Evolutionary conservation across 805 yeast genomes (phyloP).

Genomic region (Zygosaccharomyces siamensis): DNA sequence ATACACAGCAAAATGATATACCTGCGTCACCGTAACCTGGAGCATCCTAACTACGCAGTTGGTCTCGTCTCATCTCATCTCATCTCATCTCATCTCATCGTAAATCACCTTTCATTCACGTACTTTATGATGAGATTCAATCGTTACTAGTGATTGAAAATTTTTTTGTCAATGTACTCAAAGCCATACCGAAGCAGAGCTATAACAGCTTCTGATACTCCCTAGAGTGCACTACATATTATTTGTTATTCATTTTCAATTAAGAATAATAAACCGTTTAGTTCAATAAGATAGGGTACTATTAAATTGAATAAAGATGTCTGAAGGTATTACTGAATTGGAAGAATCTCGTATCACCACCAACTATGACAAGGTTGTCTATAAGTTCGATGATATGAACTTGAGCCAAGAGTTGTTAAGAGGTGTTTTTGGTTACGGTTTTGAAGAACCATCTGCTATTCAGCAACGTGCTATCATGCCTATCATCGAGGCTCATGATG

Average conservation of each 20-base stretch:
- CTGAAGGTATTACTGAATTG: slow-evolving; percentile 71
- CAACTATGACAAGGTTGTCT: slow-evolving; percentile 89
- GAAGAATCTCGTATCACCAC: slow-evolving; percentile 82
- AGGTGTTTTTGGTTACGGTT: slow-evolving; percentile 84
- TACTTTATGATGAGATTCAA: not conserved
- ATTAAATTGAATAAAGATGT: slow-evolving; percentile 20
- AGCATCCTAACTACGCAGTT: too few species aligned
- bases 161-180: slow-evolving; percentile 9
- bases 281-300: slow-evolving; percentile 5
- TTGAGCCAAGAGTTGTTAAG: slow-evolving; percentile 57
- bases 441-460: slow-evolving; percentile 94
- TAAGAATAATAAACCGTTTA: not conserved
- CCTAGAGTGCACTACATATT: not conserved
- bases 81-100: not conserved
- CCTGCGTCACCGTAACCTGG: too few species aligned
- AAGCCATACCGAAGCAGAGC: slow-evolving; percentile 1
- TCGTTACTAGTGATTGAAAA: slow-evolving; percentile 15
- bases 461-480: slow-evolving; percentile 97
- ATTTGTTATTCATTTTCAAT: not conserved
- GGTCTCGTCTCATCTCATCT: not conserved
- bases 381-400: slow-evolving; percentile 74
- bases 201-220: not conserved
- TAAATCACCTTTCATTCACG: slow-evolving; percentile 1
- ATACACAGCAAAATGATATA: not conserved
- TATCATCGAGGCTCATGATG: slow-evolving; percentile 90